Percentiles rank a stretch among this genome's conserved stretches.
phyloP scores from a whole-genome alignment of 2,329 filamentous ascomycete genomes.

The Hymenoscyphus infarciens region DNA sequence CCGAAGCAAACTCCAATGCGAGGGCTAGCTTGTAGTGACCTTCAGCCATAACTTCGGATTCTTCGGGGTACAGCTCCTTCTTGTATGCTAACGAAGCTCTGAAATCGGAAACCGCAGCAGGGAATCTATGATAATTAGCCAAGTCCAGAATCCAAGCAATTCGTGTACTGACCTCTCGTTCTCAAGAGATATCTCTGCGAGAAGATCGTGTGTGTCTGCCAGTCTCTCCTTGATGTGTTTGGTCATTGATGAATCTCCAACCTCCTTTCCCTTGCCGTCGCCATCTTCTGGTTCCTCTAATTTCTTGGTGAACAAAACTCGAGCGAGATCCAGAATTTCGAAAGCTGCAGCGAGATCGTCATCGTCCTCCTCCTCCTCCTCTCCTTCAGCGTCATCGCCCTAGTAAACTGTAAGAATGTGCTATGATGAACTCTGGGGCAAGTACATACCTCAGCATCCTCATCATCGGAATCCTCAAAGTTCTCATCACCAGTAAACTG shows the following conservation, averaged over 20 bases:
- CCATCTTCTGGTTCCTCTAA: constrained; percentile 46
- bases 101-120: constrained; percentile 81
- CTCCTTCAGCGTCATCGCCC: constrained; percentile 40
- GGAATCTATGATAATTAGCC: constrained; percentile 54
- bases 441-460: constrained; percentile 53
- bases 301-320: constrained; percentile 58
- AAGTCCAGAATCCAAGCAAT: background rate
- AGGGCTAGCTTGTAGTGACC: constrained; percentile 95
- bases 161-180: constrained; percentile 65
- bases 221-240: constrained; percentile 77
- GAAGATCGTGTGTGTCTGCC: constrained; percentile 88
- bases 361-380: constrained; percentile 61
- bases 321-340: constrained; percentile 78
- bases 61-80: constrained; percentile 70
- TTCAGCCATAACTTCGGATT: constrained; percentile 85
- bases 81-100: constrained; percentile 75
- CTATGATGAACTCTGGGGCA: constrained; percentile 43
- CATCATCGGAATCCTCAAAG: constrained; percentile 78
- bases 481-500: constrained; percentile 94
- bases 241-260: constrained; percentile 38
- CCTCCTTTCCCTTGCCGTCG: constrained; percentile 46
- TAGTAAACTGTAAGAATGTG: constrained; percentile 41
- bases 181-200: constrained; percentile 95
- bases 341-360: constrained; percentile 78
- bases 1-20: constrained; percentile 87